Base-by-base conservation (phyloP, 1,284 basidiomycete species). In the Vanrija pseudolonga region DNA sequence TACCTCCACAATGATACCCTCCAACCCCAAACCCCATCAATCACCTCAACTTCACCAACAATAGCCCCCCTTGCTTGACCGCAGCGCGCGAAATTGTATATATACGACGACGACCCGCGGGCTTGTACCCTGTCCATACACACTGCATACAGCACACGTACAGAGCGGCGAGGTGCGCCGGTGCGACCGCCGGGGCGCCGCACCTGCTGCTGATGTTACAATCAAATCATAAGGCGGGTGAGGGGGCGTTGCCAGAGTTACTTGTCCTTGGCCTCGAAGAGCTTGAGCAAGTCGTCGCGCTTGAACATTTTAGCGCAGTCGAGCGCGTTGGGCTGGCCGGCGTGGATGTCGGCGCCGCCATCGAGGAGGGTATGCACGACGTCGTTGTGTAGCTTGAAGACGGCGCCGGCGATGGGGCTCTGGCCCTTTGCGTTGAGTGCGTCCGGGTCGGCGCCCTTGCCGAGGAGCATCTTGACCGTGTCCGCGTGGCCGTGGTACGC, bases 381-480 rank as follows among this genome's bases (percentile, higher is more conserved):
- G 2, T 83, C 83, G 51, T 83, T 80, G 64, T 79, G 73, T 4
- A 78, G 78, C 65, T 92, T 92, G 79, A 90, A 92, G 2, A 91
- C 84, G 0, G 87, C 89, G 3, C 89, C 90, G 2, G 89, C 86
- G 8, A 92, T 73, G 26, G 88, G 85, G n/a, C 85, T 85, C 67
- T 92, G 90, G 0, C 84, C 84, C 4, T 82, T 79, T 59, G 87
- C 88, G 70, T 93, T 93, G 37, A 85, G 67, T 19, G 83, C 80
- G 66, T 91, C 85, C 0, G 84, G 81, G 69, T 90, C 86, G 38
- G 83, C 87, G 1, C 83, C 82, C 24, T 80, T 78, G 6, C 69
- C 61, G 39, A 89, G 68, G 22, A 90, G 79, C 8, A 77, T 77
- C 40, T 74, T 73, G 0, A 84, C 80, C 18, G 88, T 81, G 1